Percentiles rank a stretch among this genome's conserved stretches.
Conservation (phyloP, 805 yeast genomes). For the Starmerella bombi region DNA sequence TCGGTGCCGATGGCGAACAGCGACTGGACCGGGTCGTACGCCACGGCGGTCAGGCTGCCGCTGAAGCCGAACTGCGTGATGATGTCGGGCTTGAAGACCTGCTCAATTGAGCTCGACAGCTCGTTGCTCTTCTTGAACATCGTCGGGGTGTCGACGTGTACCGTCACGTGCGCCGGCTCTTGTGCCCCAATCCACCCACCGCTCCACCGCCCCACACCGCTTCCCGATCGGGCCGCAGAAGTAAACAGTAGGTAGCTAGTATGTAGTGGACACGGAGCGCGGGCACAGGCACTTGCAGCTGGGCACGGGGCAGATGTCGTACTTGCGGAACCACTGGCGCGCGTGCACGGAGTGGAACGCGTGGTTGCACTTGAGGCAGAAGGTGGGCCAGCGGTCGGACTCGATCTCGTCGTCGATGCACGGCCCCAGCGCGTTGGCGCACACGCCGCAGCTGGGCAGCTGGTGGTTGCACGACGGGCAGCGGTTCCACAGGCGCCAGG, state of each 20-base stretch:
- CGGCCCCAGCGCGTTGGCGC: constrained; percentile 65
- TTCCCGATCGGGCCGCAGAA: no score
- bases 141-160: no score
- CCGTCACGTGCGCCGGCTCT: no score
- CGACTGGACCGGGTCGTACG: constrained; percentile 81
- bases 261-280: no score
- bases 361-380: constrained; percentile 82
- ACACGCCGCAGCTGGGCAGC: constrained; percentile 81
- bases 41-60: constrained; percentile 53
- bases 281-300: constrained; percentile 71
- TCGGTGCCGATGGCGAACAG: constrained; percentile 70
- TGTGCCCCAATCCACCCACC: no score
- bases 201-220: no score
- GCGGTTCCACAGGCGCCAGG: constrained; percentile 14
- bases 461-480: constrained; percentile 85
- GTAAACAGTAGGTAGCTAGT: no score
- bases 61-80: constrained; percentile 42
- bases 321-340: constrained; percentile 86
- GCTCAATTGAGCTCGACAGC: constrained; percentile 21
- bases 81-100: constrained; percentile 22
- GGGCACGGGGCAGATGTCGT: constrained; percentile 84
- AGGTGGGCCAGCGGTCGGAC: constrained; percentile 65
- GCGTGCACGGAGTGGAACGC: constrained; percentile 95
- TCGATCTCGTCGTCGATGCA: constrained; percentile 18
- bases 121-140: constrained; percentile 20